These are phyloP conservation scores for Penicillium cataractarum DNA, from an alignment of 495 filamentous ascomycete genomes.

Conservation along the genomic window DNA sequence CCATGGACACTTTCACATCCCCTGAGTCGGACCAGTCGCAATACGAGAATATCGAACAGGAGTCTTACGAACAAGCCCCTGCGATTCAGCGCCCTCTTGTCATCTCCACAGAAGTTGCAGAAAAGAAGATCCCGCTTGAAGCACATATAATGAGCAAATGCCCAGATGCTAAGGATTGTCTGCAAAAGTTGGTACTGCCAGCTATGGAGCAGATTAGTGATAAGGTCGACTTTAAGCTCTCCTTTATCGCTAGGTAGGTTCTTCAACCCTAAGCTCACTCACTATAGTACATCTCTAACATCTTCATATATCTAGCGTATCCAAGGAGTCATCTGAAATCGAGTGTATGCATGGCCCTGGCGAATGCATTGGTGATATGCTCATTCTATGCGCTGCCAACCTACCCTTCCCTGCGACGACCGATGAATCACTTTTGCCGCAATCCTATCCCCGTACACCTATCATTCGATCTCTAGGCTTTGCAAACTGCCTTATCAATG, in stretches of 20 bases:
- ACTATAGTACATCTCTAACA: neutral
- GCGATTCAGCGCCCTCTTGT: neutral
- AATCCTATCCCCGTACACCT: constrained; percentile 53
- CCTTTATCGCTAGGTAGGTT: constrained; percentile 81
- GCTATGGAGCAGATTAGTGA: constrained; percentile 78
- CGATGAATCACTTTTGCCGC: constrained; percentile 31
- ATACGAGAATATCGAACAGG: neutral
- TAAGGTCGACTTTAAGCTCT: constrained; percentile 89
- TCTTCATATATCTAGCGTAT: constrained; percentile 30
- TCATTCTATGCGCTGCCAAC: constrained; percentile 85
- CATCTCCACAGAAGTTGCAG: neutral
- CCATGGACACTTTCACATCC: neutral
- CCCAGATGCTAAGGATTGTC: constrained; percentile 80
- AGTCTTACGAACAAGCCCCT: neutral
- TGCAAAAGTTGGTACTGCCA: constrained; percentile 79
- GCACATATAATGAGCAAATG: constrained; percentile 96
- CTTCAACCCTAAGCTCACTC: neutral
- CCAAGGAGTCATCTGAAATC: constrained; percentile 42
- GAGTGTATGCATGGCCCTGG: constrained; percentile 83
- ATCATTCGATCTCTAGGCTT: constrained; percentile 90
- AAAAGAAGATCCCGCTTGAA: constrained; percentile 72
- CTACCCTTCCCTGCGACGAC: constrained; percentile 48
- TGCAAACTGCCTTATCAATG: constrained; percentile 77
- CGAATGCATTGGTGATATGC: constrained; percentile 93
- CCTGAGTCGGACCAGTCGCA: neutral